Evolutionary conservation across 441 rosid genomes (phyloP).

Genomic region (California macrophylla): DNA sequence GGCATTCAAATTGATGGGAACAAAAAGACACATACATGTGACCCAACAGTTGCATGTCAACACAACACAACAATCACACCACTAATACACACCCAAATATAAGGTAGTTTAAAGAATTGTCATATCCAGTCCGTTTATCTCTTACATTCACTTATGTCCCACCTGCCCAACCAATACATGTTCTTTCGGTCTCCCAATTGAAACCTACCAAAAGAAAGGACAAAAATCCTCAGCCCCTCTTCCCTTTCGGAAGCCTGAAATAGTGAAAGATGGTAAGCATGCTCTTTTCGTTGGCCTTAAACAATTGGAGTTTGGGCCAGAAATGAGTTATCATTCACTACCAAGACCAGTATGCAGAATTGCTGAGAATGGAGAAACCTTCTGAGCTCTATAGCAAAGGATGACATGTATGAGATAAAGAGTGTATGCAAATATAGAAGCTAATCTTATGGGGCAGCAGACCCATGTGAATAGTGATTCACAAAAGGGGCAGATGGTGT

Average conservation of each 20-base stretch:
- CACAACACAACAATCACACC: slow-evolving; percentile 4
- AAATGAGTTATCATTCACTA: not conserved
- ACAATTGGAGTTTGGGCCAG: slow-evolving; percentile 10
- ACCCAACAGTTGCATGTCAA: not conserved
- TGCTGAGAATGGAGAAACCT: not conserved
- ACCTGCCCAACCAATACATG: too few relatives aligned
- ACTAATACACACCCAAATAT: not conserved
- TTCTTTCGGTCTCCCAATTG: not conserved
- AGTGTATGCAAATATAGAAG: not conserved
- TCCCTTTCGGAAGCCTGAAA: not conserved
- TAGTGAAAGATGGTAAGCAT: not conserved
- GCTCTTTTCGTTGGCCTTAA: not conserved
- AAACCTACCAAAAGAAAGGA: not conserved
- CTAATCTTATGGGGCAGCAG: slow-evolving; percentile 1
- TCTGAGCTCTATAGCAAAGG: not conserved
- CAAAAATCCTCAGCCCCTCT: not conserved
- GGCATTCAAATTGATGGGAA: not conserved
- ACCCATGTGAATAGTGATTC: not conserved
- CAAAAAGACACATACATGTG: slow-evolving; percentile 2
- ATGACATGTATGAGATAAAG: not conserved
- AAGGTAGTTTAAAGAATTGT: not conserved
- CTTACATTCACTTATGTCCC: slow-evolving; percentile 15
- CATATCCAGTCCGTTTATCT: not conserved
- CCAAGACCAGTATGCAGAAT: not conserved
- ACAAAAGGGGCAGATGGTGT: not conserved